Evolutionary conservation across 768 basidiomycete genomes (phyloP), one percentile per base, ranked within the genome.

Genomic region (Boletales sp.): DNA sequence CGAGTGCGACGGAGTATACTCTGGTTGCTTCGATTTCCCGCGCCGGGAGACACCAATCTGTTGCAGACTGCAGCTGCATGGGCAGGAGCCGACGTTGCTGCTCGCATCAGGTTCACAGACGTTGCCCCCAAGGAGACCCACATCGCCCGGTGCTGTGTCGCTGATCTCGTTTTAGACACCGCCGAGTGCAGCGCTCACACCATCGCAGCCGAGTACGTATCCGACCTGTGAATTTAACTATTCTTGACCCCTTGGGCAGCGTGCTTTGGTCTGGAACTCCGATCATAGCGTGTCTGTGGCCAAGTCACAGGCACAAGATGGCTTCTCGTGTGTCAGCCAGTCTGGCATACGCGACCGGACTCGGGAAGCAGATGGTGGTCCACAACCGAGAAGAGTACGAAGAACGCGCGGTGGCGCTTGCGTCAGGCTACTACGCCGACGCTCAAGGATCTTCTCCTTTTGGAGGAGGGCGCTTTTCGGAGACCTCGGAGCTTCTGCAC

Each of bases 151-250:
- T 73, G 70, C 9, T 62, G 77, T 19, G 73, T 76, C n/a, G 72
- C 74, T 5, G 78, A 79, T 52, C 62, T 79, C 9, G 73, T 78
- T 53, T 63, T 79, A n/a, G 78, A 79, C 55, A 80, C 78, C 3
- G 71, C 72, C 7, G 78, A 79, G 77, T 78, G 78, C 58, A 79
- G 75, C 50, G 78, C 78, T 15, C 78, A 79, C 47, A 79, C 78
- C 5, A 72, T 77, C 35, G 74, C 76, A 12, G 71, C 74, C 12
- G 78, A 79, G 75, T 77, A 46, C 46, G 75, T 62, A 17, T 45
- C 13, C 21, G 40, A 3, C 15, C 4, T 41, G 12, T 41, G 40
- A 18, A 35, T n/a, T 14, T 32, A 44, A 7, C 4, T 8, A 31
- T 4, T 15, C 43, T 52, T 63, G 18, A 63, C n/a, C 7, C 14